These are phyloP conservation scores for Colletotrichum tabaci DNA, from an alignment of 2,329 filamentous ascomycete genomes.

Conservation along the genomic window DNA sequence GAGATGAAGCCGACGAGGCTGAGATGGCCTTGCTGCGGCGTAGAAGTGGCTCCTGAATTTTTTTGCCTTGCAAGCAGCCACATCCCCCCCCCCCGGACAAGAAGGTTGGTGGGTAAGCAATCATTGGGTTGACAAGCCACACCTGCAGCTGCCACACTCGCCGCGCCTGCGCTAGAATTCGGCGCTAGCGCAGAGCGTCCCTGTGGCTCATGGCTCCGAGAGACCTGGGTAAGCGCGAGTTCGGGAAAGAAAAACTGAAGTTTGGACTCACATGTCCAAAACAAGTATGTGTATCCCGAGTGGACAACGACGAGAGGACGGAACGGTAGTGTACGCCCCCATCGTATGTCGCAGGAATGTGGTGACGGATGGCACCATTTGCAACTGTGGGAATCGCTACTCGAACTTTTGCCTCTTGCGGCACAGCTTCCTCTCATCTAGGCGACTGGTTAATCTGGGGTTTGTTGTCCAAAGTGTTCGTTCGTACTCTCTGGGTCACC, in stretches of 20 bases:
- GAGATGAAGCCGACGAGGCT: conserved; percentile 41
- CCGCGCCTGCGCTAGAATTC: conserved; percentile 28
- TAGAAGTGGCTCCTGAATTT: conserved; percentile 38
- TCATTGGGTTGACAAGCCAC: conserved; percentile 20
- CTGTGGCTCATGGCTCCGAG: neutral
- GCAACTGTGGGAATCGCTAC: conserved; percentile 27
- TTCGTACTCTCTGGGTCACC: neutral
- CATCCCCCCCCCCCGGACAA: conserved; percentile 3
- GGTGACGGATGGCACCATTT: conserved; percentile 30
- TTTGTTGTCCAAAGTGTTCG: neutral
- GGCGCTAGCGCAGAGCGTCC: conserved; percentile 7
- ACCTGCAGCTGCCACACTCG: conserved; percentile 8
- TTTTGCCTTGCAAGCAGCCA: conserved; percentile 33
- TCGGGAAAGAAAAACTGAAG: conserved; percentile 11
- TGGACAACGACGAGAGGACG: neutral
- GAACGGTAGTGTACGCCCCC: neutral
- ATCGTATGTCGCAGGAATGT: conserved; percentile 14
- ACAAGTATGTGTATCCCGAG: conserved; percentile 7
- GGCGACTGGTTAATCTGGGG: neutral
- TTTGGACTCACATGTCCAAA: neutral
- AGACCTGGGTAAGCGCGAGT: conserved; percentile 31
- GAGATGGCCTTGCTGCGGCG: conserved; percentile 36
- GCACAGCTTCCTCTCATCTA: conserved; percentile 7
- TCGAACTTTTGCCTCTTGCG: conserved; percentile 31
- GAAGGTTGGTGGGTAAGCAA: conserved; percentile 10